Evolutionary conservation across 2,329 filamentous ascomycete species (phyloP).

Genomic region (Arachnomyces sp.): DNA sequence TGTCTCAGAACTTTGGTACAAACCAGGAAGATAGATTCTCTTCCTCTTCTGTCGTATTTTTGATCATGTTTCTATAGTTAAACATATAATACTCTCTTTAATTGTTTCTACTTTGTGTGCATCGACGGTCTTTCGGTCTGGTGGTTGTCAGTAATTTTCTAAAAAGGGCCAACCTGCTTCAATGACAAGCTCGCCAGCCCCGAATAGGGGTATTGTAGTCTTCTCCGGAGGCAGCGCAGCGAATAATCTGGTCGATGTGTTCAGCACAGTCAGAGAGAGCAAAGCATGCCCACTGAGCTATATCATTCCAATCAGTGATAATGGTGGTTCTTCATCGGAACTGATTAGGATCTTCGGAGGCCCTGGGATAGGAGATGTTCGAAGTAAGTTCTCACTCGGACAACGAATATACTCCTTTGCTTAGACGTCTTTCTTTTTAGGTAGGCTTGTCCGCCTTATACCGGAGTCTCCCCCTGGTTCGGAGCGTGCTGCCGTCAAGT

Average conservation of each 20-base stretch:
- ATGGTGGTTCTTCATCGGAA: constrained; percentile 89
- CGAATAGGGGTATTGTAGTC: constrained; percentile 60
- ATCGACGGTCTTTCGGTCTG: no score
- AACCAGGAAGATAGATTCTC: no score
- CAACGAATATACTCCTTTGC: no score
- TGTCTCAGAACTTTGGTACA: no score
- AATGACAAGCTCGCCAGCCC: constrained; percentile 8
- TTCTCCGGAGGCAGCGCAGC: constrained; percentile 93
- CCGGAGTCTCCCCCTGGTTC: constrained; percentile 54
- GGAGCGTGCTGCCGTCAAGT: constrained; percentile 68
- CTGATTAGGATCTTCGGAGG: constrained; percentile 91
- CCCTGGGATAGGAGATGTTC: constrained; percentile 72
- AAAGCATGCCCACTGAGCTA: constrained; percentile 67
- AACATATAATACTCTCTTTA: background rate
- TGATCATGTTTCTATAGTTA: background rate
- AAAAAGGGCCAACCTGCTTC: no score
- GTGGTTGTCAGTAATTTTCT: no score
- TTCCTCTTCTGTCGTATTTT: constrained; percentile 2
- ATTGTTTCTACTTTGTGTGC: background rate
- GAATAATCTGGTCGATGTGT: constrained; percentile 88
- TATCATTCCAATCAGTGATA: constrained; percentile 92
- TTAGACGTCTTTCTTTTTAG: constrained; percentile 43
- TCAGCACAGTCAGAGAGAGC: constrained; percentile 57
- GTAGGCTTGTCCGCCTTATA: constrained; percentile 83
- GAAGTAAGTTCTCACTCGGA: constrained; percentile 54